Evolutionary conservation across 2,329 filamentous ascomycete species (phyloP).

Genomic region (Verticillium zaregamsianum): DNA sequence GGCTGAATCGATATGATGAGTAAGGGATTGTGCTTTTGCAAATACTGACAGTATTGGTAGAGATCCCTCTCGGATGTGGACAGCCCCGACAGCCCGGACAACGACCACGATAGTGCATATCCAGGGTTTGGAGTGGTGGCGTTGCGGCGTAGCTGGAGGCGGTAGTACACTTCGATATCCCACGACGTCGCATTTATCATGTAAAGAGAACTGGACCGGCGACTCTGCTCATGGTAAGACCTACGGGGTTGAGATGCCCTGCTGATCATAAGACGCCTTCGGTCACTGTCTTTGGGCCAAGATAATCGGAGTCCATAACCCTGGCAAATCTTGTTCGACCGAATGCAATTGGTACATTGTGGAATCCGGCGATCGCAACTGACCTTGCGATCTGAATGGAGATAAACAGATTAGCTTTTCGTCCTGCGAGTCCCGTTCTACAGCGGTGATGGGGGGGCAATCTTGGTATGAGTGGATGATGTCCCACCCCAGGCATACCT

Average conservation of each 20-base stretch:
- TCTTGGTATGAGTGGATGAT: too few relatives aligned
- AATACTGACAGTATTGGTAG: constrained; percentile 8
- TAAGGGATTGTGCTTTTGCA: neutral
- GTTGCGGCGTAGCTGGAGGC: neutral
- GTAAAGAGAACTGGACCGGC: neutral
- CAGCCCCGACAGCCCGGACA: neutral
- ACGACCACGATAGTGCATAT: neutral
- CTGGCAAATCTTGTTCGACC: constrained; percentile 15
- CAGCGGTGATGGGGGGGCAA: too few relatives aligned
- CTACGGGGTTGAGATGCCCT: neutral
- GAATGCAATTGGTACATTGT: constrained; percentile 16
- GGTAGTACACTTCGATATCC: constrained; percentile 14
- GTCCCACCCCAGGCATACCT: constrained; percentile 1
- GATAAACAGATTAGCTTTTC: too few relatives aligned
- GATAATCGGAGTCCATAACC: constrained; percentile 22
- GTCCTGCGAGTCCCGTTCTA: too few relatives aligned
- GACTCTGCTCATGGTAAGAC: neutral
- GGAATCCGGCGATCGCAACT: constrained; percentile 8
- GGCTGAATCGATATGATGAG: neutral
- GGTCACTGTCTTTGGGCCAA: constrained; percentile 21
- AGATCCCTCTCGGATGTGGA: constrained; percentile 2
- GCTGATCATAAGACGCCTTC: constrained; percentile 16
- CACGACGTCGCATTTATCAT: constrained; percentile 17
- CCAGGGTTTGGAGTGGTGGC: neutral
- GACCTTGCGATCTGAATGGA: constrained; percentile 2